phyloP scores from a whole-genome alignment of 176 grass and related monocot genomes.

The Oryza australiensis region DNA sequence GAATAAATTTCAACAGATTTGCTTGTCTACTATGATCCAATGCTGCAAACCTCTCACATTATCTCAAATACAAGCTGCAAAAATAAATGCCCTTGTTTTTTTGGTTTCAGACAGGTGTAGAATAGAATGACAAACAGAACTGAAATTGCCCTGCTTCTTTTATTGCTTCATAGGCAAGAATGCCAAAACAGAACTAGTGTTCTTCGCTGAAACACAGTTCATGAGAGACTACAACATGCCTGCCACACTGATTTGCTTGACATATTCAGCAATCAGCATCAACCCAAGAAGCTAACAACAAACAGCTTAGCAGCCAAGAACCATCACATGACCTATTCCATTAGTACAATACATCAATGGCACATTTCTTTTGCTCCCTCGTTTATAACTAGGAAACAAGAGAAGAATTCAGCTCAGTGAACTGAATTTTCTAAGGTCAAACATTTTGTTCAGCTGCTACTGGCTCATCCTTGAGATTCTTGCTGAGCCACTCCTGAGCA shows the following conservation, averaged over 20 bases:
- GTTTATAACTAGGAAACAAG: background rate
- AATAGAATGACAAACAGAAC: background rate
- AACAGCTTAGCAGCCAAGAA: background rate
- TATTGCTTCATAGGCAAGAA: background rate
- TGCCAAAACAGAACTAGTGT: background rate
- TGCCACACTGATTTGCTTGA: background rate
- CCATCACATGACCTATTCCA: background rate
- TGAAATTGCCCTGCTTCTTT: background rate
- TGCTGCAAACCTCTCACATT: background rate
- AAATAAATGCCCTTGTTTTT: background rate
- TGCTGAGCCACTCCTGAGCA: conserved; percentile 59
- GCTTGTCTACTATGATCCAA: background rate
- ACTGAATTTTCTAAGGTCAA: conserved; percentile 32
- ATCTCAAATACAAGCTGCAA: background rate
- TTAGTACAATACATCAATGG: background rate
- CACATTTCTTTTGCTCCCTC: conserved; percentile 15
- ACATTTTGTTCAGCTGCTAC: conserved; percentile 36
- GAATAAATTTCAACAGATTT: background rate
- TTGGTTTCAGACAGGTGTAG: background rate
- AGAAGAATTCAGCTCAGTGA: background rate
- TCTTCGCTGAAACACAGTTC: conserved; percentile 5
- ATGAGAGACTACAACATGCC: background rate
- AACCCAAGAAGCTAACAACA: background rate
- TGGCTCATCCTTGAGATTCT: conserved; percentile 38
- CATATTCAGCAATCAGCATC: conserved; percentile 27